Percentiles rank a stretch among this genome's conserved stretches.
Evolutionary conservation across 1,284 basidiomycete genomes (phyloP).

Genomic region (Irpex sp.): DNA sequence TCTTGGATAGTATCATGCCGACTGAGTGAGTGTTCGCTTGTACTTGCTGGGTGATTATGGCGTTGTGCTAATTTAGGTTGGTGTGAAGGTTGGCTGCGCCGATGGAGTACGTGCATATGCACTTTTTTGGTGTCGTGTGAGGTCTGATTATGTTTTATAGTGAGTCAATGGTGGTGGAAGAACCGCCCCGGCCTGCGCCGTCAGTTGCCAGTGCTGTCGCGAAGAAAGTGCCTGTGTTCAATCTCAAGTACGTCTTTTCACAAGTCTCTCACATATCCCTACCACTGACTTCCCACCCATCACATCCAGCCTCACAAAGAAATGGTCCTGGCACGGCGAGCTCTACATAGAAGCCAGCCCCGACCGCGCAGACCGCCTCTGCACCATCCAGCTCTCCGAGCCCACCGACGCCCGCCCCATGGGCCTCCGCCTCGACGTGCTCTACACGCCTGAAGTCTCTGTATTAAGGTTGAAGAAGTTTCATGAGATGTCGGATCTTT

Average conservation of each 20-base stretch:
- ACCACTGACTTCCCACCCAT: too few relatives aligned
- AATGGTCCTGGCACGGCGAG: constrained; percentile 33
- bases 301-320: constrained; percentile 22
- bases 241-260: not conserved
- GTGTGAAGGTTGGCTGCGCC: constrained; percentile 1
- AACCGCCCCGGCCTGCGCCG: not conserved
- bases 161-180: constrained; percentile 1
- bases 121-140: not conserved
- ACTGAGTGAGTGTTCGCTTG: constrained; percentile 5
- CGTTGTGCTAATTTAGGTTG: not conserved
- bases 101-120: constrained; percentile 1
- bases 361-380: constrained; percentile 32
- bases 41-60: not conserved
- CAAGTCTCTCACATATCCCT: not conserved
- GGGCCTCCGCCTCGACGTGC: constrained; percentile 45
- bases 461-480: constrained; percentile 41
- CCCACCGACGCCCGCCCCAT: constrained; percentile 31
- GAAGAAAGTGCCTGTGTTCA: not conserved
- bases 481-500: constrained; percentile 40
- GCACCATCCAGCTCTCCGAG: constrained; percentile 43
- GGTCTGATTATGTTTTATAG: not conserved
- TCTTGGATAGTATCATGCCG: constrained; percentile 21
- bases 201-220: not conserved
- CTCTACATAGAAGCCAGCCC: constrained; percentile 24
- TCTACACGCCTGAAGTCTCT: constrained; percentile 32